A percentile compares a stretch with the other conserved stretches of the same genome.
Evolutionary conservation across 2,329 filamentous ascomycete species (phyloP).

Genomic region (Tolypocladium pustulatum): DNA sequence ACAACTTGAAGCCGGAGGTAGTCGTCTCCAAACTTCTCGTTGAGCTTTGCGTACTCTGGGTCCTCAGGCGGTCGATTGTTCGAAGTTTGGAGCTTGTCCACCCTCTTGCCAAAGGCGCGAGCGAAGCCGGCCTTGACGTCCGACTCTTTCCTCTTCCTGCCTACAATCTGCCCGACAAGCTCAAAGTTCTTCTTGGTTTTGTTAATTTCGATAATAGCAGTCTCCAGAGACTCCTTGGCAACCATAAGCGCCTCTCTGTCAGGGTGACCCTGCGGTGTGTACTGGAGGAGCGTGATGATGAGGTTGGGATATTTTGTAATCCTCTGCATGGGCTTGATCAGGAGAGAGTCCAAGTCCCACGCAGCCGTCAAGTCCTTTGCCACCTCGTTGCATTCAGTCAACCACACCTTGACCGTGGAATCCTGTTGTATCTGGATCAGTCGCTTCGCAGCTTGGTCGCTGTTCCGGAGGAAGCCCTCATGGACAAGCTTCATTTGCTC

Average conservation of each 20-base stretch:
- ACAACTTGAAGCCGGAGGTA: conserved; percentile 89
- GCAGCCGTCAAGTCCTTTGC: conserved; percentile 86
- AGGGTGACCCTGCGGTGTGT: conserved; percentile 73
- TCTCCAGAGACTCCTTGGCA: conserved; percentile 44
- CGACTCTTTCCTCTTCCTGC: conserved; percentile 77
- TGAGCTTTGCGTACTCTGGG: conserved; percentile 65
- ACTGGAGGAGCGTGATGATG: conserved; percentile 66
- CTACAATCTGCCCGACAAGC: conserved; percentile 79
- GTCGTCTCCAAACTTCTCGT: conserved; percentile 84
- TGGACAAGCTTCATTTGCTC: conserved; percentile 51
- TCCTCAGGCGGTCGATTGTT: conserved; percentile 59
- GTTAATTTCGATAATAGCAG: conserved; percentile 77
- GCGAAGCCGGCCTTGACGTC: conserved; percentile 77
- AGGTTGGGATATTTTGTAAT: conserved; percentile 90
- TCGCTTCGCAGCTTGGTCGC: conserved; percentile 50
- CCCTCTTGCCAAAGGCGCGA: conserved; percentile 80
- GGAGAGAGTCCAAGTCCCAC: conserved; percentile 90
- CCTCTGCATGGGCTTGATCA: conserved; percentile 94
- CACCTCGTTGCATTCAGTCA: conserved; percentile 85
- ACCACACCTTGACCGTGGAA: conserved; percentile 65
- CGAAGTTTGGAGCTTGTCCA: conserved; percentile 69
- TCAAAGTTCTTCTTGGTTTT: conserved; percentile 93
- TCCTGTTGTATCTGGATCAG: conserved; percentile 54
- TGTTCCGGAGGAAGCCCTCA: conserved; percentile 53
- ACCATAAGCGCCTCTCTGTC: conserved; percentile 56